Conservation (phyloP, 2,329 filamentous ascomycete genomes). For the Exophiala sideris region DNA sequence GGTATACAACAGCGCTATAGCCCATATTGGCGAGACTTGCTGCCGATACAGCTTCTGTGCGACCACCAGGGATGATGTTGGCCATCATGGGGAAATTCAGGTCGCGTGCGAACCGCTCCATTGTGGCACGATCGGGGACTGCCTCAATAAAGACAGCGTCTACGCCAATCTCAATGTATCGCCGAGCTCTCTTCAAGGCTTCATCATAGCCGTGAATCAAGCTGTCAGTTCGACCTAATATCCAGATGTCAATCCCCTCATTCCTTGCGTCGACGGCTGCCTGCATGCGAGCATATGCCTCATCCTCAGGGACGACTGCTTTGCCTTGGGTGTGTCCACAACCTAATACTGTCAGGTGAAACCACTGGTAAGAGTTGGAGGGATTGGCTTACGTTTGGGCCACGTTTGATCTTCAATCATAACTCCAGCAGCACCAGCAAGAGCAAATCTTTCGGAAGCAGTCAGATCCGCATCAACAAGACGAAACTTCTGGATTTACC, state of each 20-base stretch:
- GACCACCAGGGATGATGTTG: constrained; percentile 46
- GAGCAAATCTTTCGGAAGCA: constrained; percentile 37
- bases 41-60: constrained; percentile 41
- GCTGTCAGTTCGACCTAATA: constrained; percentile 46
- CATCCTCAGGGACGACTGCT: constrained; percentile 43
- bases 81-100: constrained; percentile 41
- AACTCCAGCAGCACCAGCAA: constrained; percentile 38
- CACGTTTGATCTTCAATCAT: constrained; percentile 51
- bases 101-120: constrained; percentile 39
- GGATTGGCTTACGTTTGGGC: constrained; percentile 42
- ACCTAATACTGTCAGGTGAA: constrained; percentile 27
- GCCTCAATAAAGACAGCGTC: constrained; percentile 48
- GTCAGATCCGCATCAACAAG: no score
- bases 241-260: constrained; percentile 45
- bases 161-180: constrained; percentile 44
- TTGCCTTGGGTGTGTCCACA: constrained; percentile 49
- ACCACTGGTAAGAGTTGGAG: not conserved
- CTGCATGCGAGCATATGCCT: constrained; percentile 47
- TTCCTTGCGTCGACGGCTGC: constrained; percentile 47
- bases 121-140: constrained; percentile 42
- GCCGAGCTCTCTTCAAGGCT: constrained; percentile 40
- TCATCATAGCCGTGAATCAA: constrained; percentile 46
- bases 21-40: constrained; percentile 40
- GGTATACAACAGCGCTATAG: constrained; percentile 43
- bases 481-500: no score